These are phyloP conservation scores for Melastoma malabathricum DNA, from an alignment of 345 rosid genomes.

Conservation along the genomic window DNA sequence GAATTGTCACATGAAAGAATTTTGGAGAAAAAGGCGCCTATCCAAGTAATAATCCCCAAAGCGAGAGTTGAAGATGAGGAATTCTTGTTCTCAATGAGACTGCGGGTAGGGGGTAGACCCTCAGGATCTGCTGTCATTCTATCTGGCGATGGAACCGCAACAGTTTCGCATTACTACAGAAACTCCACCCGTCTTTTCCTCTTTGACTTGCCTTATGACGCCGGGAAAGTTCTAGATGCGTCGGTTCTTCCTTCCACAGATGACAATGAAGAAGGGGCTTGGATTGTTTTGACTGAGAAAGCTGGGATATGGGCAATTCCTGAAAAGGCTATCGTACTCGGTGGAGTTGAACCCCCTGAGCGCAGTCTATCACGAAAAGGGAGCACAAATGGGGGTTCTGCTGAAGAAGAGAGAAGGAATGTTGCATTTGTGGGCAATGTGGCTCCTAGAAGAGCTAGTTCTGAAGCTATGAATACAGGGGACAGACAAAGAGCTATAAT, in stretches of 20 bases:
- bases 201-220: constrained; percentile 88
- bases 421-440: constrained; percentile 26
- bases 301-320: constrained; percentile 99
- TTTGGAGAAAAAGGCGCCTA: constrained; percentile 78
- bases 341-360: constrained; percentile 95
- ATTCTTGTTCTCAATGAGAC: constrained; percentile 78
- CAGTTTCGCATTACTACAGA: constrained; percentile 61
- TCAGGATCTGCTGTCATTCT: constrained; percentile 76
- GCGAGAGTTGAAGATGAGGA: constrained; percentile 90
- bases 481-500: constrained; percentile 35
- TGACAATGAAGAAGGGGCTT: constrained; percentile 70
- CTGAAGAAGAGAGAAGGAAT: constrained; percentile 49
- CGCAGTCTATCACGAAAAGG: constrained; percentile 82
- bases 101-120: constrained; percentile 79
- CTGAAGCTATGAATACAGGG: constrained; percentile 47
- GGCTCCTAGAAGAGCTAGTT: constrained; percentile 54
- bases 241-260: constrained; percentile 68
- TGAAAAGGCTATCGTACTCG: constrained; percentile 66
- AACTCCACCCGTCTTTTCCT: constrained; percentile 71
- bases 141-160: constrained; percentile 91
- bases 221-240: constrained; percentile 93
- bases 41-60: constrained; percentile 92
- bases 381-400: constrained; percentile 69
- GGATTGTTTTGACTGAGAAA: constrained; percentile 87
- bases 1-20: constrained; percentile 27